Conservation (phyloP, 257 asterid genomes). For the Nicotiana paniculata region DNA sequence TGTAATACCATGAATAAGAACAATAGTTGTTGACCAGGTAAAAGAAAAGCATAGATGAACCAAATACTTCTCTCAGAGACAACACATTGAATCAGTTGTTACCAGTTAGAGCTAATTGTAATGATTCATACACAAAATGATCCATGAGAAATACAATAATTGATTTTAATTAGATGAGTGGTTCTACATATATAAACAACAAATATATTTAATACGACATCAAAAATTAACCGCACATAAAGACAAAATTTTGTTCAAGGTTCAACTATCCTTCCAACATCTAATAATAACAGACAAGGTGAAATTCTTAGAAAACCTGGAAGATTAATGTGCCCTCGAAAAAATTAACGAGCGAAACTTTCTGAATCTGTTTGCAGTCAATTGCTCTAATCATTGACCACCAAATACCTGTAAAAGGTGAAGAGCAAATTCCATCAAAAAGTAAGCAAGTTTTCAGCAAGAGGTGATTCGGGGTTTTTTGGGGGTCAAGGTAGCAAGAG, state of each 20-base stretch:
- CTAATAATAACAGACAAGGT: not conserved
- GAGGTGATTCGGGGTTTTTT: not conserved
- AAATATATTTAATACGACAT: not conserved
- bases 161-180: not conserved
- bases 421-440: constrained; percentile 5
- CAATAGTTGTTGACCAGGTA: too few relatives aligned
- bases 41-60: too few relatives aligned
- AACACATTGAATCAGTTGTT: too few relatives aligned
- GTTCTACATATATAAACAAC: not conserved
- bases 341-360: not conserved
- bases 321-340: not conserved
- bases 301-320: not conserved
- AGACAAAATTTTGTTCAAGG: not conserved
- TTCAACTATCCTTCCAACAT: not conserved
- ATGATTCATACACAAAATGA: too few relatives aligned
- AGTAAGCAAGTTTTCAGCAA: not conserved
- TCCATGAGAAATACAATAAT: not conserved
- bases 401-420: constrained; percentile 46
- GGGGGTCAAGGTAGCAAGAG: not conserved
- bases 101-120: too few relatives aligned
- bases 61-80: too few relatives aligned
- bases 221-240: not conserved
- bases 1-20: not conserved
- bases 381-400: constrained; percentile 19
- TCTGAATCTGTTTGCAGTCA: not conserved